These are phyloP conservation scores for Akebia trifoliata DNA, from an alignment of 164 flowering plant species.

Conservation along the genomic window DNA sequence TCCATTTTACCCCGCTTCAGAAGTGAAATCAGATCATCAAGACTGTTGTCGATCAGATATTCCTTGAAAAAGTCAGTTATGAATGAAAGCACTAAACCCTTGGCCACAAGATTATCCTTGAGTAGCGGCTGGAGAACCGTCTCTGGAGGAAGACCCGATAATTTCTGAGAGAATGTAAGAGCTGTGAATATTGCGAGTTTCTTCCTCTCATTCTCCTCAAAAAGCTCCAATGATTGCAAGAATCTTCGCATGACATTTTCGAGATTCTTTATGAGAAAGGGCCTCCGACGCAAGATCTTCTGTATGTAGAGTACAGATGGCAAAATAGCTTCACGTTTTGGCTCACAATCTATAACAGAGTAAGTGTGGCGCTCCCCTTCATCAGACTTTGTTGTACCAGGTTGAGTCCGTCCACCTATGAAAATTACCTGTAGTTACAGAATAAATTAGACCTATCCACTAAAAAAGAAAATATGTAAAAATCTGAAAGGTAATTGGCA, in stretches of 20 bases:
- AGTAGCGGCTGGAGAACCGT: conserved; percentile 93
- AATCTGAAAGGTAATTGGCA: not conserved
- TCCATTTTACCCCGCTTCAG: conserved; percentile 93
- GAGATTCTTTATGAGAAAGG: conserved; percentile 94
- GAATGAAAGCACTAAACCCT: conserved; percentile 91
- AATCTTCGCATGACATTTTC: conserved; percentile 97
- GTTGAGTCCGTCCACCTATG: conserved; percentile 96
- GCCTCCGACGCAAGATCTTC: conserved; percentile 79
- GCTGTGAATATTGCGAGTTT: conserved; percentile 97
- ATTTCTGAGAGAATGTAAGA: conserved; percentile 93
- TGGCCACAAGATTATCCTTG: conserved; percentile 91
- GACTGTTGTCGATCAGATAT: conserved; percentile 84
- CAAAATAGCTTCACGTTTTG: conserved; percentile 72
- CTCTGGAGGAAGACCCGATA: conserved; percentile 97
- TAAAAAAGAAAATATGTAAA: not conserved
- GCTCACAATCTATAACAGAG: conserved; percentile 82
- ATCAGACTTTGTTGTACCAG: conserved; percentile 94
- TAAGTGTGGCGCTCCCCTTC: conserved; percentile 94
- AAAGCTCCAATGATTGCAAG: conserved; percentile 93
- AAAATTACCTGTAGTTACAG: conserved; percentile 63
- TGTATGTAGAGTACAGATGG: conserved; percentile 92
- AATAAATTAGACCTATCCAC: conserved; percentile 6
- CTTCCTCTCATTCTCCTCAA: conserved; percentile 94
- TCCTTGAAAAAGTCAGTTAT: conserved; percentile 93
- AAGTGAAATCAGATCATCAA: conserved; percentile 87